Conservation (phyloP, 768 basidiomycete genomes). For the Panaeolus cyanescens region DNA sequence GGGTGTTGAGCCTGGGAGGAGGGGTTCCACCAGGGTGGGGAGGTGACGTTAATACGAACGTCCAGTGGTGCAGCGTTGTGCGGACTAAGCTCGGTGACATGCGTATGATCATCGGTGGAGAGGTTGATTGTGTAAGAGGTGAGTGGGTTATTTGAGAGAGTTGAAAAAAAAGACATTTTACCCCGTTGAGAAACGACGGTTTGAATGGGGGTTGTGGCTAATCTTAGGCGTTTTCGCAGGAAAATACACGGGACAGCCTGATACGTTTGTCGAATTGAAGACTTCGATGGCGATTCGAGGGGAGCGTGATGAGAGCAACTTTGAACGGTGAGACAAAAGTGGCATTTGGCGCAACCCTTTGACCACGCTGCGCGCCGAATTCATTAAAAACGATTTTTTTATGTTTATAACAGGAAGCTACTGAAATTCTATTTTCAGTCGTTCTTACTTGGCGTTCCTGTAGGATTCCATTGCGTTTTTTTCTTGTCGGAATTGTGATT, state of each 20-base stretch:
- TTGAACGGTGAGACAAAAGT: constrained; percentile 65
- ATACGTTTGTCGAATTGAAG: constrained; percentile 84
- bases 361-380: constrained; percentile 6
- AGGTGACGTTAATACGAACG: constrained; percentile 83
- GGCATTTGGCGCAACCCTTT: constrained; percentile 1
- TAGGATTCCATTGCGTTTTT: constrained; percentile 33
- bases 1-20: constrained; percentile 15
- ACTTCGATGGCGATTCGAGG: constrained; percentile 76
- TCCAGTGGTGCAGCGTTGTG: constrained; percentile 90
- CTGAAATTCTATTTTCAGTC: constrained; percentile 93
- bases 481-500: neutral
- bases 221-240: constrained; percentile 38
- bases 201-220: constrained; percentile 5
- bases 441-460: constrained; percentile 89
- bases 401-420: constrained; percentile 60
- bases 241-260: constrained; percentile 58
- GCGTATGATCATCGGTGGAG: constrained; percentile 80
- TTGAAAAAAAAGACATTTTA: neutral
- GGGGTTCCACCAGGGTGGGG: constrained; percentile 62
- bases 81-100: constrained; percentile 79
- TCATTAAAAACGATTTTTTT: constrained; percentile 8
- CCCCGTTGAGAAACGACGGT: neutral
- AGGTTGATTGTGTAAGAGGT: constrained; percentile 91
- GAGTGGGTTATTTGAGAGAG: constrained; percentile 14
- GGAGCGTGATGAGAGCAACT: constrained; percentile 63